A percentile compares a stretch with the other conserved stretches of the same genome.
Evolutionary conservation across 1,139 yeast species (phyloP).

Genomic region (Suhomyces ambrosiae): DNA sequence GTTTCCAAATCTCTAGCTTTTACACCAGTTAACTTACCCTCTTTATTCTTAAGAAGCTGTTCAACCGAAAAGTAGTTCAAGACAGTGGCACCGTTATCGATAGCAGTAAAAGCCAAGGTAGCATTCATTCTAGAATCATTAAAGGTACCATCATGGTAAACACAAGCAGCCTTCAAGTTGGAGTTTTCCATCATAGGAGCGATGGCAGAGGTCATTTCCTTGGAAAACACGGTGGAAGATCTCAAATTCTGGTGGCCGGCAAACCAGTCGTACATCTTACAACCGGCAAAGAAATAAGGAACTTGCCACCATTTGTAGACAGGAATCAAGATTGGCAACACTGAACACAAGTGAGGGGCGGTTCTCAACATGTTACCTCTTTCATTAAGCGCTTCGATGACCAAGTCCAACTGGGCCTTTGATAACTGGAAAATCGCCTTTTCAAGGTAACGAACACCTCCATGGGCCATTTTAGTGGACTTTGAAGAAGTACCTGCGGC

Average conservation of each 20-base stretch:
- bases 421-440: constrained; percentile 92
- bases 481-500: constrained; percentile 93
- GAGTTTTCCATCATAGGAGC: constrained; percentile 88
- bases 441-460: constrained; percentile 94
- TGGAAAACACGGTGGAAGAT: constrained; percentile 72
- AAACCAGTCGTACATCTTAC: constrained; percentile 88
- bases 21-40: constrained; percentile 70
- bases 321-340: constrained; percentile 93
- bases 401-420: constrained; percentile 88
- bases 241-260: constrained; percentile 90
- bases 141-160: constrained; percentile 93
- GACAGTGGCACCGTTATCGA: constrained; percentile 85
- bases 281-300: constrained; percentile 91
- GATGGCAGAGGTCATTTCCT: constrained; percentile 66
- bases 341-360: constrained; percentile 88
- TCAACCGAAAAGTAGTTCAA: constrained; percentile 84
- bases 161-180: constrained; percentile 84
- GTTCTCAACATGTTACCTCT: constrained; percentile 86
- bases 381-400: constrained; percentile 91
- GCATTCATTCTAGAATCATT: constrained; percentile 92
- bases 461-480: constrained; percentile 97
- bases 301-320: constrained; percentile 95
- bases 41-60: constrained; percentile 65
- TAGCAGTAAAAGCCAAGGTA: constrained; percentile 82
- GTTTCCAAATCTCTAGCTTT: constrained; percentile 75